Base-by-base conservation (phyloP, 2,329 filamentous ascomycete genomes). In the Exophiala spinifera region DNA sequence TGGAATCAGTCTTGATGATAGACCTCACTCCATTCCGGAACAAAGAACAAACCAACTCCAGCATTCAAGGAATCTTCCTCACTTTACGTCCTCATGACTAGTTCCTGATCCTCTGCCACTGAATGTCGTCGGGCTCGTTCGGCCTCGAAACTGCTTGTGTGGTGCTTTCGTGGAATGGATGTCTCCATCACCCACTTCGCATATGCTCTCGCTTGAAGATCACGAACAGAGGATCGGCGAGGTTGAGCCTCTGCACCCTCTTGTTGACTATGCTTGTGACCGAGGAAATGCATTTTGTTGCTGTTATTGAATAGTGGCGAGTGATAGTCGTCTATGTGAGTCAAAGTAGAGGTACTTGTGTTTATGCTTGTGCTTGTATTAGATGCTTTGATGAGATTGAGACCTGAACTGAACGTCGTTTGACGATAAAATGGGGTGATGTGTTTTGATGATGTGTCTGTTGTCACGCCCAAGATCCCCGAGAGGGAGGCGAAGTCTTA, bases 201-300 rank as follows among this genome's bases (percentile, higher is more conserved):
- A 25, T 56, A 56, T 39, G 53, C 53, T 46, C 31, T 47, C 5
- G 53, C 53, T 23, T 51, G 37, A 17, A 56, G 53, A 34, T 56
- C 53, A 15, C 53, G 53, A 37, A 52, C n/a, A 40, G 53, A 56
- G 25, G 17, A 40, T 42, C 49, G 49, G n/a, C 37, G 20, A 23
- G 44, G 20, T 17, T 23, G 11, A 11, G 31, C 20, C 17, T 56
- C 49, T 34, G 37, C 53, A 20, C 33, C 40, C 34, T 51, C 28
- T 17, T 51, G 43, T 23, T 31, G 46, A 23, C 33, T 25, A 36
- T 49, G 23, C 36, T 31, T 52, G 33, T 49, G 53, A 8, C 44
- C 34, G 39, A 49, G 45, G 39, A 56, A 56, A 21, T 44, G 40
- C 53, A 56, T 56, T 36, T 14, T 34, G 28, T 49, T 5, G n/a